A percentile compares a stretch with the other conserved stretches of the same genome.
phyloP scores from a whole-genome alignment of 208 protist genomes.

The Phytomonas sp. region DNA sequence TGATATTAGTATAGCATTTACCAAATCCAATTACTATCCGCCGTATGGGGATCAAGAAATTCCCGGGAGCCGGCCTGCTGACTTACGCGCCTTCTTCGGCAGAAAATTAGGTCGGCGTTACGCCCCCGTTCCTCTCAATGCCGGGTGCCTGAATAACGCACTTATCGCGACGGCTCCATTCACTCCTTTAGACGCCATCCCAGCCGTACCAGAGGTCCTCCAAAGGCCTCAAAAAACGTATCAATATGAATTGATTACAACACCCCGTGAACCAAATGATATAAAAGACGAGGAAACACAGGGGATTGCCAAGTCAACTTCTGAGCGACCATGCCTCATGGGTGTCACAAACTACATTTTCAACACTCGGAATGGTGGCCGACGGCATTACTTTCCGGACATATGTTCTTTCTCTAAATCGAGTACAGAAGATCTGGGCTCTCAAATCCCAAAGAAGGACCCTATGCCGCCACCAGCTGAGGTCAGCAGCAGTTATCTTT shows the following conservation, averaged over 20 bases:
- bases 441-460: background rate
- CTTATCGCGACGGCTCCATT: conserved; percentile 23
- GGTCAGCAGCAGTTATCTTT: background rate
- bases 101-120: conserved; percentile 32
- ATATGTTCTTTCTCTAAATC: background rate
- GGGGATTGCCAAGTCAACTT: background rate
- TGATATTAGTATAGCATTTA: conserved; percentile 61
- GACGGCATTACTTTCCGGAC: conserved; percentile 25
- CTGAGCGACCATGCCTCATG: background rate
- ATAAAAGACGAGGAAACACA: background rate
- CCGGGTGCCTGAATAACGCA: conserved; percentile 31
- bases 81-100: conserved; percentile 15
- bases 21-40: conserved; percentile 53
- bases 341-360: conserved; percentile 7
- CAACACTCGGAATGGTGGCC: conserved; percentile 35
- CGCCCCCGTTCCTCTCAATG: conserved; percentile 30
- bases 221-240: background rate
- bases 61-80: conserved; percentile 52
- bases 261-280: background rate
- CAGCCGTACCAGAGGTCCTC: background rate
- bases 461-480: background rate
- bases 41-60: conserved; percentile 59
- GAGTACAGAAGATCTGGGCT: conserved; percentile 14
- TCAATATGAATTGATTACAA: background rate
- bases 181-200: background rate